Evolutionary conservation across 1,284 basidiomycete species (phyloP), one percentile per base, ranked within the genome.

Genomic region (Megacollybia platyphylla): DNA sequence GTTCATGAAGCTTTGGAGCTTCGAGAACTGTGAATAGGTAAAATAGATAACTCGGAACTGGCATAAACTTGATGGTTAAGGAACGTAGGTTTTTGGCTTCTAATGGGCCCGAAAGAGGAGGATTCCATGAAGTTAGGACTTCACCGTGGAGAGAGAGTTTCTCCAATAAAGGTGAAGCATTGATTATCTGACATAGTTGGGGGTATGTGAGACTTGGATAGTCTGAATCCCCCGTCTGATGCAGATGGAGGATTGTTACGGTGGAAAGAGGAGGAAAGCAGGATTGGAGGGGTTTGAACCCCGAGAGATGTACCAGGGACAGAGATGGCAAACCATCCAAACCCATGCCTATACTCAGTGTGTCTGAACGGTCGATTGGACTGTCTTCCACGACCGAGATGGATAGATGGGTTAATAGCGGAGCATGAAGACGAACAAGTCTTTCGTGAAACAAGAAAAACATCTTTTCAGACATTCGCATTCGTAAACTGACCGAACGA

Each of bases 71-170:
- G 27, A 40, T 40, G 6, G 39, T 11, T 9, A 40, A 17, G 11
- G 39, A n/a, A 11, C 39, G 17, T 8, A 40, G 26, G 11, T 40
- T 29, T 5, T 7, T 17, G 10, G 39, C 39, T 24, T n/a, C 26
- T 9, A 40, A n/a, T 5, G 11, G 7, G 15, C 11, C 11, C 4
- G 39, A 15, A 15, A 15, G 39, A 11, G 11, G 20, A 5, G 3
- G 11, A 6, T 3, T 9, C 39, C 39, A 40, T 17, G 24, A 5
- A 6, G n/a, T 24, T 9, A 40, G 20, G 18, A 40, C 17, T 18
- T 40, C 39, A 9, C 39, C 39, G 26, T 40, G 39, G 13, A 40
- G n/a, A 11, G 39, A 40, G 18, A 40, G 26, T 11, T 40, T 26
- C 39, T 40, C 20, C 39, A 40, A 27, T 5, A 17, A n/a, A 5